Base-by-base conservation (phyloP, 2,329 filamentous ascomycete genomes). In the Penicillium sp. region DNA sequence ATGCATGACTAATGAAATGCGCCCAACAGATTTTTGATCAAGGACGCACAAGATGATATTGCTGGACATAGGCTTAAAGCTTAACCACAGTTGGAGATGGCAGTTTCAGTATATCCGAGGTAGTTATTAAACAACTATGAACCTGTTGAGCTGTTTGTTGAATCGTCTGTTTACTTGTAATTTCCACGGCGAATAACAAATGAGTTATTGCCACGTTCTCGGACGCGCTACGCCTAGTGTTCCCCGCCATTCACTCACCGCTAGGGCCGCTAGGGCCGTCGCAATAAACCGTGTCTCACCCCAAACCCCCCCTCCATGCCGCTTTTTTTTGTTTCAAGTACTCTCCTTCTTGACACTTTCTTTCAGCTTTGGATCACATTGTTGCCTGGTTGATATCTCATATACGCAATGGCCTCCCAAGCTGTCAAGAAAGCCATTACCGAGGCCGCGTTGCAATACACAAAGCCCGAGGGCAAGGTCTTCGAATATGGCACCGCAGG, bases 11-110 rank as follows among this genome's bases (percentile, higher is more conserved):
- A 56, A 56, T 61, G 42, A 16, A 43, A 21, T 49, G 4, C 56
- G 52, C 60, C 55, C 64, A 48, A 49, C 63, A 96, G 92, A 67
- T 97, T 96, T 73, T 77, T 97, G 58, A 78, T 96, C 58, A 92
- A 86, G 73, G 92, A 97, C 72, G 86, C 91, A 4, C 85, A 89
- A 67, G 88, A 95, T 66, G 92, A 96, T 65, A 82, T 96, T 64
- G 84, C 89, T 40, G 83, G 83, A 58, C 83, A 86, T 65, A 82
- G 90, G 65, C 75, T 91, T 54, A 96, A 96, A 75, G 85, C 86
- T 63, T 89, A 50, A 46, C 36, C 8, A 4, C 24, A 27, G 18
- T 18, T 27, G 8, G 24, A 6, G 24, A 27, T 5, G 24, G 24
- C 8, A 6, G 24, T 27, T 8, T 2, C 24, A 27, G 24, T 27